phyloP scores from a whole-genome alignment of 495 filamentous ascomycete genomes.

The Echria macrotheca region DNA sequence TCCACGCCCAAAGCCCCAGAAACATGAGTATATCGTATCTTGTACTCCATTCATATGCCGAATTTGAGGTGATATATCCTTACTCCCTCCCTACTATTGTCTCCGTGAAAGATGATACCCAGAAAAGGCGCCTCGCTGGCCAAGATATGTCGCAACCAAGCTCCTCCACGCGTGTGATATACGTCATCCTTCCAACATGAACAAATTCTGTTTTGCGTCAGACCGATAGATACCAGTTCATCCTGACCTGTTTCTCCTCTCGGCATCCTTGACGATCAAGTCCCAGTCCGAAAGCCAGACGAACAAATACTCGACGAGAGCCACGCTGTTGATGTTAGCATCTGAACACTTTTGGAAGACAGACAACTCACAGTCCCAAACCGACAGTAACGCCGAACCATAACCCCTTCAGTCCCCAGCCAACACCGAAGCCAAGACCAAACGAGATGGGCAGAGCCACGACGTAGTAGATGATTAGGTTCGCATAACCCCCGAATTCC shows the following conservation, averaged over 20 bases:
- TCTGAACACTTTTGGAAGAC: background rate
- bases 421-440: slow-evolving; percentile 62
- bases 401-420: slow-evolving; percentile 69
- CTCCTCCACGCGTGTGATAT: no score
- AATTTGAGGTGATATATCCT: no score
- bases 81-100: no score
- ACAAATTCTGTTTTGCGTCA: no score
- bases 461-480: slow-evolving; percentile 76
- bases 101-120: no score
- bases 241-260: slow-evolving; percentile 51
- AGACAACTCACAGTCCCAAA: slow-evolving; percentile 47
- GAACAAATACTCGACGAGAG: slow-evolving; percentile 59
- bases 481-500: slow-evolving; percentile 82
- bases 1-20: no score
- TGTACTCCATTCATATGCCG: no score
- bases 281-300: slow-evolving; percentile 66
- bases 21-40: no score
- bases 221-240: no score
- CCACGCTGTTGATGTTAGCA: slow-evolving; percentile 42
- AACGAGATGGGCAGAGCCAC: slow-evolving; percentile 82
- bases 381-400: slow-evolving; percentile 79
- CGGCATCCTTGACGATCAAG: slow-evolving; percentile 66
- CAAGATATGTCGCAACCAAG: no score
- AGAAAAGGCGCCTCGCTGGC: no score
- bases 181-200: no score